Evolutionary conservation across 768 basidiomycete genomes (phyloP).

Genomic region (Dioszegia aurantiaca): DNA sequence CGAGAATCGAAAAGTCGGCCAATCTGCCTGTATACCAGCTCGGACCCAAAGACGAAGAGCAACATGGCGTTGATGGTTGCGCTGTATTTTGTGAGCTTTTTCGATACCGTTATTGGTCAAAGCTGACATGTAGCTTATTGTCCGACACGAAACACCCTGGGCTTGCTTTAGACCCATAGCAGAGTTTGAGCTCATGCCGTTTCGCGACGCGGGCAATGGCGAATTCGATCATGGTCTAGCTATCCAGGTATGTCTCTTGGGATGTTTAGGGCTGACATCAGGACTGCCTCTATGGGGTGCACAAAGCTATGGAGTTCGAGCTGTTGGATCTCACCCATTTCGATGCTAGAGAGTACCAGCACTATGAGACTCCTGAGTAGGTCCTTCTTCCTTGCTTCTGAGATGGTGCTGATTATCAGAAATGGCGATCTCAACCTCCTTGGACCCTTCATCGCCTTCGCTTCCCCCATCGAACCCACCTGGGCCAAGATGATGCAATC

Average conservation of each 20-base stretch:
- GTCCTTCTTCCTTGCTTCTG: slow-evolving; percentile 61
- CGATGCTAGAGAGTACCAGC: slow-evolving; percentile 66
- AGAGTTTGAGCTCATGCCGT: slow-evolving; percentile 72
- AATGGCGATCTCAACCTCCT: slow-evolving; percentile 44
- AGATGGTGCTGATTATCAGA: slow-evolving; percentile 56
- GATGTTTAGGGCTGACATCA: slow-evolving; percentile 59
- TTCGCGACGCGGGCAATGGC: slow-evolving; percentile 91
- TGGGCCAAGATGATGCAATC: slow-evolving; percentile 47
- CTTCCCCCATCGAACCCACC: slow-evolving; percentile 76
- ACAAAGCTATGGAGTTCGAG: slow-evolving; percentile 56
- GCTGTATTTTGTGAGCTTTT: slow-evolving; percentile 73
- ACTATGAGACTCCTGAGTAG: slow-evolving; percentile 67
- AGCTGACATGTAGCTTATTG: slow-evolving; percentile 69
- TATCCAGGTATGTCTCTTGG: slow-evolving; percentile 64
- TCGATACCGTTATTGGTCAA: slow-evolving; percentile 14
- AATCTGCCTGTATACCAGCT: slow-evolving; percentile 70
- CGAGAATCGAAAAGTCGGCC: slow-evolving; percentile 15
- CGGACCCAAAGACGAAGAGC: slow-evolving; percentile 80
- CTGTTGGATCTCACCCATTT: slow-evolving; percentile 60
- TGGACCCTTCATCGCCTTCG: slow-evolving; percentile 68
- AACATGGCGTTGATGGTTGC: slow-evolving; percentile 94
- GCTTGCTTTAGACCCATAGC: slow-evolving; percentile 93
- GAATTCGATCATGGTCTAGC: slow-evolving; percentile 87
- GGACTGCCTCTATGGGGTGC: slow-evolving; percentile 87
- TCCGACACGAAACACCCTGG: slow-evolving; percentile 82